Conservation (phyloP, 805 yeast genomes). For the Komagataella mondaviorum region DNA sequence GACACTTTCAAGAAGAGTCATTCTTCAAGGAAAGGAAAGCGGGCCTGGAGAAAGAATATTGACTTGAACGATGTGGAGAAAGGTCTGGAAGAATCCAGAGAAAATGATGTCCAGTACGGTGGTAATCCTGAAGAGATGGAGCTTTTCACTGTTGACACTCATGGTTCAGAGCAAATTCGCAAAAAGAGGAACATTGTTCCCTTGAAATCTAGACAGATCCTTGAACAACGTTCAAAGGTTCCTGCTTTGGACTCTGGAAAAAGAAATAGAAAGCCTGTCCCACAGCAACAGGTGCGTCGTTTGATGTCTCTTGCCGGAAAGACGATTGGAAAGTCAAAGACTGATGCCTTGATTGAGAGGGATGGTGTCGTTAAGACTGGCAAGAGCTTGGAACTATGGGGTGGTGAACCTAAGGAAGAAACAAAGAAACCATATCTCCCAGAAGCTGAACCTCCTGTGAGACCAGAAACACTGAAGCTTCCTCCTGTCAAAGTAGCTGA, state of each 20-base stretch:
- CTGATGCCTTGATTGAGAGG: constrained; percentile 38
- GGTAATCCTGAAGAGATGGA: constrained; percentile 21
- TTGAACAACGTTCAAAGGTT: constrained; percentile 66
- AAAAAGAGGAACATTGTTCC: constrained; percentile 22
- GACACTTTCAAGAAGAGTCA: constrained; percentile 34
- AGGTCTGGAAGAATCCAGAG: constrained; percentile 57
- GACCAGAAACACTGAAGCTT: constrained; percentile 40
- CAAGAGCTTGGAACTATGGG: constrained; percentile 63
- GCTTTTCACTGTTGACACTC: constrained; percentile 54
- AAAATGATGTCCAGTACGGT: constrained; percentile 42
- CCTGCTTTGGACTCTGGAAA: constrained; percentile 35
- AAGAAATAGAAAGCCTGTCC: constrained; percentile 29
- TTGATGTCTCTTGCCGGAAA: constrained; percentile 72
- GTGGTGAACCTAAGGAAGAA: constrained; percentile 16
- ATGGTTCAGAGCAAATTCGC: constrained; percentile 35
- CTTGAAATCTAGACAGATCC: constrained; percentile 38
- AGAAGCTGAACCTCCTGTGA: constrained; percentile 22
- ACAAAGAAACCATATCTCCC: constrained; percentile 11
- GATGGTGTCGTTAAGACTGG: constrained; percentile 46
- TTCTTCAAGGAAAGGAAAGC: constrained; percentile 83
- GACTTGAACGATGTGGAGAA: constrained; percentile 70
- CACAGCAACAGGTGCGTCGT: constrained; percentile 46
- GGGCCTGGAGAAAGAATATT: constrained; percentile 86
- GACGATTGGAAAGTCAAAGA: constrained; percentile 36
- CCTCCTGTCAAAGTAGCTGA: constrained; percentile 41